Evolutionary conservation across 345 rosid species (phyloP), one percentile per base, ranked within the genome.

Genomic region (Eucalyptus brandiana): DNA sequence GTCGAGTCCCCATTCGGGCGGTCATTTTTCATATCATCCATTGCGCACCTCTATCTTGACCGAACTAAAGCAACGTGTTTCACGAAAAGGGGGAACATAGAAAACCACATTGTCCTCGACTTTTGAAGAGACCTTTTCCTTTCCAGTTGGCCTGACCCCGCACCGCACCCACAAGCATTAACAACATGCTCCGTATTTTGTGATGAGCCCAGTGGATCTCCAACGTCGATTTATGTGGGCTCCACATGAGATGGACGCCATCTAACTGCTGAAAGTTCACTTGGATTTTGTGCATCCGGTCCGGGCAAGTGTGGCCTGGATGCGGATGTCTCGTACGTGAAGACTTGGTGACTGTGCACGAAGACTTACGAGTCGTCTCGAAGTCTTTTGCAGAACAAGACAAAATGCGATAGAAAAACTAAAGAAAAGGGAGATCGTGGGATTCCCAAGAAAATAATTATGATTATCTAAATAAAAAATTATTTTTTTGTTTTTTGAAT

Each of bases 21-120:
- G 54, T 51, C 54, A 51, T 3, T 51, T 51, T 51, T 51, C 9
- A 51, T 51, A 51, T 51, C 0, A 18, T 51, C 54, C 54, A 51
- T 51, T 0, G 54, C 54, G 0, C 54, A 51, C 23, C 54, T 51
- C 54, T 17, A 51, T 51, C 54, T 0, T 0, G 54, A 51, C 54
- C 0, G 54, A 51, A 51, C 54, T 51, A 17, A 51, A 17, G 54
- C 54, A 51, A 17, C 54, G 4, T 3, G 54, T 3, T 51, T 51
- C 21, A 0, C 54, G 54, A 51, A 21, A 51, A 51, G 54, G 54
- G 21, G 54, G 17, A 51, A 51, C 54, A 51, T 51, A 3, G 54
- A 17, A 51, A 51, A 18, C 23, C 54, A 51, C 21, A 1, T 51
- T n/a, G 56, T 0, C 4, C 56, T 65, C 69, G n/a, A 28, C 17